phyloP scores from a whole-genome alignment of 495 filamentous ascomycete genomes.

The Extremus antarcticus region DNA sequence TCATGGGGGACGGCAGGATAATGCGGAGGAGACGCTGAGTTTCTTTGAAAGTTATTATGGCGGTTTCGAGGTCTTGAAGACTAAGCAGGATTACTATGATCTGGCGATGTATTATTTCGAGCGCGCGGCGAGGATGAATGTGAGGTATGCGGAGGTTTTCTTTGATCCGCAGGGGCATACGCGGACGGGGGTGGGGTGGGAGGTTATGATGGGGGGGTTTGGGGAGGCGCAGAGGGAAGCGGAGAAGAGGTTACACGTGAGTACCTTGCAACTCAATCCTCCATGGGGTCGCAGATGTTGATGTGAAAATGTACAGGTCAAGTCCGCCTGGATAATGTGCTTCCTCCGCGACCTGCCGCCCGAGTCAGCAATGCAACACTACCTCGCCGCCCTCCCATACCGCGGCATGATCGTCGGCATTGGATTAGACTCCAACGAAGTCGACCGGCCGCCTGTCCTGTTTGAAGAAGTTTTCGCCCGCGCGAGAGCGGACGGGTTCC shows the following conservation, averaged over 20 bases:
- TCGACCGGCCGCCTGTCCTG: slow-evolving; percentile 31
- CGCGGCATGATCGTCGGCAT: slow-evolving; percentile 18
- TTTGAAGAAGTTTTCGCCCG: slow-evolving; percentile 31
- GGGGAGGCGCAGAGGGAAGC: slow-evolving; percentile 28
- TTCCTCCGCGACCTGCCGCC: slow-evolving; percentile 30
- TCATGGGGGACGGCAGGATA: background rate
- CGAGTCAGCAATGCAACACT: slow-evolving; percentile 28
- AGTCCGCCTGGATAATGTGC: slow-evolving; percentile 31
- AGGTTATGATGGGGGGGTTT: slow-evolving; percentile 30
- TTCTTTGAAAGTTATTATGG: slow-evolving; percentile 37
- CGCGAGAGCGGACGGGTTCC: slow-evolving; percentile 31
- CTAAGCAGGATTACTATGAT: slow-evolving; percentile 35
- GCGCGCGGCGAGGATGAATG: slow-evolving; percentile 29
- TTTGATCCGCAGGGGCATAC: slow-evolving; percentile 39
- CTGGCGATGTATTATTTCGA: slow-evolving; percentile 33
- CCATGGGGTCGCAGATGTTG: background rate
- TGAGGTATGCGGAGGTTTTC: slow-evolving; percentile 36
- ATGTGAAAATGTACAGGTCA: background rate
- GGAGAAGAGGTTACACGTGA: slow-evolving; percentile 22
- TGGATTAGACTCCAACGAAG: slow-evolving; percentile 36
- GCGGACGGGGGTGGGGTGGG: slow-evolving; percentile 27
- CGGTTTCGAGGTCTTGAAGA: slow-evolving; percentile 32
- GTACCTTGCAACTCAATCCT: slow-evolving; percentile 6
- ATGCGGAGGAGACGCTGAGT: slow-evolving; percentile 4
- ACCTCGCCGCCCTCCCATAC: slow-evolving; percentile 25